phyloP scores from a whole-genome alignment of 139 green algal species.

The Nannochloris sp. region DNA sequence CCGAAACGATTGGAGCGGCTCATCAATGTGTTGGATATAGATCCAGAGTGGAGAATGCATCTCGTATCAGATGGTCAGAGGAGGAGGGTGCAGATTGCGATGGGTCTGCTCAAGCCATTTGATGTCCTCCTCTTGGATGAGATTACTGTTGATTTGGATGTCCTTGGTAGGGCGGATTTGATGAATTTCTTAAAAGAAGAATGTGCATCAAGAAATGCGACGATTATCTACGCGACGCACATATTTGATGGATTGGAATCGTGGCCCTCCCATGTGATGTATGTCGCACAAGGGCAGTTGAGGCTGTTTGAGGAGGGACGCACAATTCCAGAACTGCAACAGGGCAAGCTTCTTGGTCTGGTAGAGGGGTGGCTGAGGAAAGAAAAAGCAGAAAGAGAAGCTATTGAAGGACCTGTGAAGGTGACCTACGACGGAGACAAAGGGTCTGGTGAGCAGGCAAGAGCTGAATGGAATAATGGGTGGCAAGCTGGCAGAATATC shows the following conservation, averaged over 20 bases:
- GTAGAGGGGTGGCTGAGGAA: conserved; percentile 46
- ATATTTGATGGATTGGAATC: conserved; percentile 96
- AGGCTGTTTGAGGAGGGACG: conserved; percentile 26
- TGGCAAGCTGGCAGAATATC: conserved; percentile 61
- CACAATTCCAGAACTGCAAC: conserved; percentile 41
- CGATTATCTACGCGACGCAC: conserved; percentile 95
- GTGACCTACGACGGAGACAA: conserved; percentile 27
- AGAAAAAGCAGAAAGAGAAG: conserved; percentile 33
- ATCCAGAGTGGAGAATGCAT: conserved; percentile 72
- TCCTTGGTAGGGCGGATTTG: conserved; percentile 83
- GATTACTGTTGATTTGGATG: conserved; percentile 96
- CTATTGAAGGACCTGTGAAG: conserved; percentile 4
- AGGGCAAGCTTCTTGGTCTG: conserved; percentile 48
- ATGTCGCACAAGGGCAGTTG: conserved; percentile 63
- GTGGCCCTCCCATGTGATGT: conserved; percentile 91
- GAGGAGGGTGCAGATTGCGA: conserved; percentile 81
- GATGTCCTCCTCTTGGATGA: conserved; percentile 83
- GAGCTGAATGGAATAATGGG: conserved; percentile 73
- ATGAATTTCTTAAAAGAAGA: conserved; percentile 78
- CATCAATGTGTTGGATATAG: conserved; percentile 78
- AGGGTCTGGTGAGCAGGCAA: conserved; percentile 15
- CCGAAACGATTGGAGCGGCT: conserved; percentile 47
- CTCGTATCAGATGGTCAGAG: conserved; percentile 85
- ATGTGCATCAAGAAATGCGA: conserved; percentile 48
- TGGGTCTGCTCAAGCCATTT: conserved; percentile 78